Evolutionary conservation across 306 rosid species (phyloP).

Genomic region (Vigna reflexopilosa): DNA sequence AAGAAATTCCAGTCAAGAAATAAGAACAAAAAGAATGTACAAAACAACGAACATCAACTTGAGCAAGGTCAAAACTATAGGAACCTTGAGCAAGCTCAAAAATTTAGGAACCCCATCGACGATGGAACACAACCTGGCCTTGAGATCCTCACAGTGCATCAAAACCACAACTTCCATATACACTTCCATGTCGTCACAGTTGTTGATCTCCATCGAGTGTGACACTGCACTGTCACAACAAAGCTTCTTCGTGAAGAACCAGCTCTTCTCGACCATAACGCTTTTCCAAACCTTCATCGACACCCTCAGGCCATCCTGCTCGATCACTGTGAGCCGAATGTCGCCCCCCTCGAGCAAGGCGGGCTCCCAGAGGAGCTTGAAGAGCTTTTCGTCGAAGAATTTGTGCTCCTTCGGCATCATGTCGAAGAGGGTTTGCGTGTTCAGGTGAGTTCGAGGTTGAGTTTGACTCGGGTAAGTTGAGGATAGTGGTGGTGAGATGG

Average conservation of each 20-base stretch:
- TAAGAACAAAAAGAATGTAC: neutral
- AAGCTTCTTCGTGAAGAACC: constrained; percentile 80
- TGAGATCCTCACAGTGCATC: constrained; percentile 79
- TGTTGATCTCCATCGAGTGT: constrained; percentile 83
- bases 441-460: constrained; percentile 28
- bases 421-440: constrained; percentile 73
- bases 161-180: constrained; percentile 81
- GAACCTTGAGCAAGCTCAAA: constrained; percentile 81
- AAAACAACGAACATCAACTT: neutral
- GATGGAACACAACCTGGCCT: constrained; percentile 60
- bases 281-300: constrained; percentile 77
- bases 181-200: constrained; percentile 80
- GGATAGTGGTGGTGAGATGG: constrained; percentile 48
- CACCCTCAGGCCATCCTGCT: constrained; percentile 69
- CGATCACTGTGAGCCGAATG: constrained; percentile 73
- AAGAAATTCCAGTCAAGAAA: constrained; percentile 3
- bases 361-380: constrained; percentile 60
- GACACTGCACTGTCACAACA: constrained; percentile 50
- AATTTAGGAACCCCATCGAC: constrained; percentile 74
- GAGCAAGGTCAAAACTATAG: constrained; percentile 70
- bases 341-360: constrained; percentile 61
- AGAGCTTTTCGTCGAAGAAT: constrained; percentile 52
- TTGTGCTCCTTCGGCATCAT: constrained; percentile 76
- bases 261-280: constrained; percentile 66
- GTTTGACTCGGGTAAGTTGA: constrained; percentile 42